phyloP scores from a whole-genome alignment of 768 basidiomycete species.

The Porpolomopsis calyptriformis region DNA sequence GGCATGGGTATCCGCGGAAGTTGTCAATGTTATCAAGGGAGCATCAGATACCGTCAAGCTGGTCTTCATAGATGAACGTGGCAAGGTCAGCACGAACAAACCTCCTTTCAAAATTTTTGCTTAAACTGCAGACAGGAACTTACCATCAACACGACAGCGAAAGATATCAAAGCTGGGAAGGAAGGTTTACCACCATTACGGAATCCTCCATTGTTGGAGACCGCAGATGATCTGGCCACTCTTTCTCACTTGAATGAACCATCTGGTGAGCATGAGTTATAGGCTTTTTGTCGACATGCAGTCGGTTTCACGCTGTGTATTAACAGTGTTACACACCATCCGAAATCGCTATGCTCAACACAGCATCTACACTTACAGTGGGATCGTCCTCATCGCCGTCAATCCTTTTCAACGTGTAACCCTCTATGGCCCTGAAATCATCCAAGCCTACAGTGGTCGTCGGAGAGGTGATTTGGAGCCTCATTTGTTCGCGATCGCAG shows the following conservation, averaged over 20 bases:
- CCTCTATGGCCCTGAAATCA: constrained; percentile 93
- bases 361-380: constrained; percentile 97
- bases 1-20: constrained; percentile 89
- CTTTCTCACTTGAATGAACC: constrained; percentile 98
- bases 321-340: constrained; percentile 86
- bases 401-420: constrained; percentile 98
- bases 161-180: constrained; percentile 71
- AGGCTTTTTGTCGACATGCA: background rate
- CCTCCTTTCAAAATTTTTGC: too few relatives aligned
- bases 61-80: constrained; percentile 80
- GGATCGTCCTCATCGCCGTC: constrained; percentile 96
- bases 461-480: constrained; percentile 93
- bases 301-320: constrained; percentile 3
- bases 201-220: constrained; percentile 93
- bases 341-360: constrained; percentile 94
- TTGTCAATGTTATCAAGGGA: constrained; percentile 51
- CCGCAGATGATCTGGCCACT: constrained; percentile 95
- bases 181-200: constrained; percentile 83
- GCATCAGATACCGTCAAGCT: constrained; percentile 72
- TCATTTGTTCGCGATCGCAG: constrained; percentile 96
- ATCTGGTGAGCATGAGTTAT: constrained; percentile 50
- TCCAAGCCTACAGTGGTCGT: constrained; percentile 90
- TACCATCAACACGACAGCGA: constrained; percentile 64
- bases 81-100: constrained; percentile 54
- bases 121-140: constrained; percentile 47